Evolutionary conservation across 805 yeast genomes (phyloP).

Genomic region (Candida jianshihensis): DNA sequence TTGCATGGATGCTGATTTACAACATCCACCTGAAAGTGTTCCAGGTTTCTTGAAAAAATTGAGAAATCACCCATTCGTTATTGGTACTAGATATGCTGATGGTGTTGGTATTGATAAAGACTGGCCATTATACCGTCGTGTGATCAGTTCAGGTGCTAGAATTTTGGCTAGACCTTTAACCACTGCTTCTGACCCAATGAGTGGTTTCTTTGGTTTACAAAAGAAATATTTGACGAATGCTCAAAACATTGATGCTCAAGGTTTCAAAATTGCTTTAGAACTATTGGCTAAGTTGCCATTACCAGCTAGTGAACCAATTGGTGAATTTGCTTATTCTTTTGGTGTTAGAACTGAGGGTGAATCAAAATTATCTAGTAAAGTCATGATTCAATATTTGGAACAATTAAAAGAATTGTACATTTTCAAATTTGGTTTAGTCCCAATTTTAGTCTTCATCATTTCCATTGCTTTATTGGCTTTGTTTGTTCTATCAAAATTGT

Average conservation of each 20-base stretch:
- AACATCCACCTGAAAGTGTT: slow-evolving; percentile 47
- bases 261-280: slow-evolving; percentile 45
- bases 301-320: slow-evolving; percentile 29
- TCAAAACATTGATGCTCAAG: slow-evolving; percentile 32
- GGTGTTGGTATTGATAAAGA: slow-evolving; percentile 49
- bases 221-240: slow-evolving; percentile 33
- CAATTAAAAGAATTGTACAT: slow-evolving; percentile 41
- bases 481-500: slow-evolving; percentile 20
- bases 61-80: slow-evolving; percentile 35
- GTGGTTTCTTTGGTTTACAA: slow-evolving; percentile 45
- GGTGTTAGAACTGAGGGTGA: slow-evolving; percentile 52
- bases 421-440: slow-evolving; percentile 36
- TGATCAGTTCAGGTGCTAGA: slow-evolving; percentile 43
- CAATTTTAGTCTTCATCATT: slow-evolving; percentile 27
- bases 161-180: slow-evolving; percentile 42
- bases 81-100: slow-evolving; percentile 48
- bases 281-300: slow-evolving; percentile 39
- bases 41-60: slow-evolving; percentile 36
- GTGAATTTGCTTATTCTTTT: slow-evolving; percentile 43
- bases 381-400: slow-evolving; percentile 38
- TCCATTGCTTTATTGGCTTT: slow-evolving; percentile 25
- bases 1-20: slow-evolving; percentile 49
- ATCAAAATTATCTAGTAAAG: slow-evolving; percentile 42
- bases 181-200: slow-evolving; percentile 47
- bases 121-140: slow-evolving; percentile 45